Evolutionary conservation across 345 rosid species (phyloP), one percentile per base, ranked within the genome.

Genomic region (Brassica rapa): DNA sequence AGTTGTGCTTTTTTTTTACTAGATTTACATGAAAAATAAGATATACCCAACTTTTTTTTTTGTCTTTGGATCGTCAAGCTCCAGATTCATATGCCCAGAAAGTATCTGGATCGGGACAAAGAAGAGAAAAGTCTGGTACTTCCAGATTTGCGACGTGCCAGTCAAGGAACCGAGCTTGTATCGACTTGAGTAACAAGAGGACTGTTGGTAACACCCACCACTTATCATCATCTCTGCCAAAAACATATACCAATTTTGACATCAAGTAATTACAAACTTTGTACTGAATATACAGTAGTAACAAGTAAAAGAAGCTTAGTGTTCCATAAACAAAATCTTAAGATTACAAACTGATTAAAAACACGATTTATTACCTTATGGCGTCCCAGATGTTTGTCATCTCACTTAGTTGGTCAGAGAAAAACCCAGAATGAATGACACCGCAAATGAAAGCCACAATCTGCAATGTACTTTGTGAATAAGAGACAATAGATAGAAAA

Each of bases 111-210:
- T 95, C 96, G 0, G 93, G 87, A 77, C 93, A 86, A 84, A 86
- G 89, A 68, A 91, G 90, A 62, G 98, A 89, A 61, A 86, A 84
- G 80, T 95, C 99, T 33, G 85, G 86, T 69, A 91, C 85, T 84
- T 95, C 97, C 3, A 95, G 87, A 87, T 95, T 95, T 12, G 97
- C 99, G 14, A 95, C 86, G 72, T 93, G 98, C 96, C 97, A 90
- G 78, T 95, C 94, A 3, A 91, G 85, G 29, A 95, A 83, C 46
- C 92, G 94, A 75, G 97, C 98, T 84, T 95, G 99, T 70, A 86
- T 59, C 1, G 89, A 71, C 86, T 95, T 95, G 79, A 87, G 81
- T 70, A 90, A 67, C 60, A 90, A 59, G 25, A 95, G 94, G 53
- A 87, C 43, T 4, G 94, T 88, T 29, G 97, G 96, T 83, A 95